These are phyloP conservation scores for Venturia effusa DNA, from an alignment of 2,329 filamentous ascomycete species.

Conservation along the genomic window DNA sequence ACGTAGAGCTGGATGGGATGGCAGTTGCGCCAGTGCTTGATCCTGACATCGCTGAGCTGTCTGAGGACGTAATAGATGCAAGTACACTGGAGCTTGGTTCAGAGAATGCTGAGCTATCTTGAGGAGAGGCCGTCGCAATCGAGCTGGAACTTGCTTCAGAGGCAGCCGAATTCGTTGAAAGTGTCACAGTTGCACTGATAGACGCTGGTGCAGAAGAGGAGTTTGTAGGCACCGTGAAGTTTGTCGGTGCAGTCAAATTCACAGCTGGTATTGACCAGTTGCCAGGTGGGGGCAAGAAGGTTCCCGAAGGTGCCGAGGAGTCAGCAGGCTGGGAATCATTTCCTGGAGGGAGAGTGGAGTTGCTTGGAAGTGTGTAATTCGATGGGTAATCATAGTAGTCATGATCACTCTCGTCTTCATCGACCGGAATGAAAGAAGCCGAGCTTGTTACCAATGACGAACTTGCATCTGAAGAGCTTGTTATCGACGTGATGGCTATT, in stretches of 20 bases:
- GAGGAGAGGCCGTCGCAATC: neutral
- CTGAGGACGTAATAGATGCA: neutral
- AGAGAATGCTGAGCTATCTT: neutral
- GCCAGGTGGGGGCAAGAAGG: neutral
- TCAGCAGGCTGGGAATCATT: neutral
- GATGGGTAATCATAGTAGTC: neutral
- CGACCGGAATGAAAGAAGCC: too few species aligned
- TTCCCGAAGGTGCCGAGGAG: neutral
- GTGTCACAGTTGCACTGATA: neutral
- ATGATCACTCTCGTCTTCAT: neutral
- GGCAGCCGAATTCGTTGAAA: neutral
- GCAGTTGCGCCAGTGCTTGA: neutral
- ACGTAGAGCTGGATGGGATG: neutral
- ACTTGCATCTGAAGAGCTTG: neutral
- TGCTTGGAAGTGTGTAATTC: neutral
- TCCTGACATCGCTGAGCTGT: neutral
- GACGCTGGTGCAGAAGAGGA: neutral
- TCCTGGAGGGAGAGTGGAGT: neutral
- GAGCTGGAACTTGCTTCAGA: neutral
- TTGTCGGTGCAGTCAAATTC: neutral
- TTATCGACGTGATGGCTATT: neutral
- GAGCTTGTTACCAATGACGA: neutral
- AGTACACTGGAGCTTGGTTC: neutral
- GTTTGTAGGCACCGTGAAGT: neutral
- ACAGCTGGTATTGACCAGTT: neutral